Evolutionary conservation across 1,284 basidiomycete genomes (phyloP).

Genomic region (Rhizoctonia solani): DNA sequence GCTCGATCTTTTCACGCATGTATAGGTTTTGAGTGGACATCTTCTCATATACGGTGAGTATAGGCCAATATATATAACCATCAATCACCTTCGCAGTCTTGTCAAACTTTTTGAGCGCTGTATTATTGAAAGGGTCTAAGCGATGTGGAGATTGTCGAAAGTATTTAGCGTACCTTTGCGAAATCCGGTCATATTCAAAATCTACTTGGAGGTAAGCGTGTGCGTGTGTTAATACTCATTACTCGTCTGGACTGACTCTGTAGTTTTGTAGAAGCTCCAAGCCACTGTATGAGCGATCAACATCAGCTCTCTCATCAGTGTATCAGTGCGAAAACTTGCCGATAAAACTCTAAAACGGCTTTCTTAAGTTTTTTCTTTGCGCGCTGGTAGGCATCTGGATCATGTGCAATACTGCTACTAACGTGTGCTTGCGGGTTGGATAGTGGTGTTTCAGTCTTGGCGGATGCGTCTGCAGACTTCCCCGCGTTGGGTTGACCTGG

Average conservation of each 20-base stretch:
- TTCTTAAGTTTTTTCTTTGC: slow-evolving; percentile 83
- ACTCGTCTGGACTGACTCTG: slow-evolving; percentile 57
- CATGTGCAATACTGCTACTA: slow-evolving; percentile 42
- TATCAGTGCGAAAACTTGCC: slow-evolving; percentile 51
- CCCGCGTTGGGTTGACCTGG: neutral
- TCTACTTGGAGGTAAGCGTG: slow-evolving; percentile 50
- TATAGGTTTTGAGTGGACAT: slow-evolving; percentile 44
- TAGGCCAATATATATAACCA: neutral
- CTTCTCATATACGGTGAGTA: slow-evolving; percentile 38
- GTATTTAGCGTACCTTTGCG: slow-evolving; percentile 58
- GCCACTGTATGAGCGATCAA: slow-evolving; percentile 50
- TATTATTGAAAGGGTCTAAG: neutral
- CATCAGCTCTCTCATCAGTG: neutral
- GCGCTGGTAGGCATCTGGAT: slow-evolving; percentile 79
- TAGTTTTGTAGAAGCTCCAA: slow-evolving; percentile 86
- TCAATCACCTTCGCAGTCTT: slow-evolving; percentile 69
- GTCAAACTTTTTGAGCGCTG: slow-evolving; percentile 88
- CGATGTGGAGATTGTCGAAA: neutral
- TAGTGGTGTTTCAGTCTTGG: slow-evolving; percentile 20
- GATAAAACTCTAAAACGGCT: slow-evolving; percentile 85
- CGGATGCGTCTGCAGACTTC: slow-evolving; percentile 30
- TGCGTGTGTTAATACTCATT: slow-evolving; percentile 7
- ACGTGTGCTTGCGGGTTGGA: slow-evolving; percentile 4
- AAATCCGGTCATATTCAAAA: slow-evolving; percentile 88
- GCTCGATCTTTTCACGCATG: slow-evolving; percentile 57